Evolutionary conservation across 768 basidiomycete species (phyloP), one percentile per base, ranked within the genome.

Genomic region (Lentinula boryana): DNA sequence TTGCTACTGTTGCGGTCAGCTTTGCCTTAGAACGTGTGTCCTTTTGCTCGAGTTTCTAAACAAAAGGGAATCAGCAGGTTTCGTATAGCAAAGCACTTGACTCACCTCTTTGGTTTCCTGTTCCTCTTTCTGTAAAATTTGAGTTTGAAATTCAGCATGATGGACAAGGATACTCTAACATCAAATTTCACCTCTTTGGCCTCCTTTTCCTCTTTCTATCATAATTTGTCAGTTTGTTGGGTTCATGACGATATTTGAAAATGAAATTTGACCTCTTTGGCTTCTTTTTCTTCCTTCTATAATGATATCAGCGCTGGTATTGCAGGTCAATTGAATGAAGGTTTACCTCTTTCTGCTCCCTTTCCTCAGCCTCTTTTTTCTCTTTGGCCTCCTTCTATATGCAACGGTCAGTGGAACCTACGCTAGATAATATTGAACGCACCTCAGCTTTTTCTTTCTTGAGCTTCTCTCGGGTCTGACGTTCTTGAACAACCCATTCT

Each of bases 381-480:
- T 91, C 90, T 70, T 87, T 88, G 27, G 89, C 88, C 69, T 91
- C 91, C 54, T 84, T 85, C 89, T 93, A 9, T 7, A 35, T 15
- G 13, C n/a, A 5, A 21, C 35, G 18, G 21, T 48, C 10, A 49
- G 43, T 6, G 9, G 32, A 15, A 6, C 3, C 16, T 16, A 23
- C 40, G 40, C 21, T 27, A 3, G 4, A 13, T 10, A 16, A 13
- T 21, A 7, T 23, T 6, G 63, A 63, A 68, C 67, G 63, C 65
- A 82, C 82, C 78, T 82, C 81, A 16, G 78, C 82, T 67, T 83
- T 83, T 76, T 93, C 91, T 70, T 86, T 88, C 83, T 92, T 91
- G 59, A 93, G 76, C 72, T 89, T 91, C 69, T 88, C 91, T 62
- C 89, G 83, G 23, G 84, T 91, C 77, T 90, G 89, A 57, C 92